phyloP scores from a whole-genome alignment of 2,329 filamentous ascomycete species.

The Fusarium sarcochroum region DNA sequence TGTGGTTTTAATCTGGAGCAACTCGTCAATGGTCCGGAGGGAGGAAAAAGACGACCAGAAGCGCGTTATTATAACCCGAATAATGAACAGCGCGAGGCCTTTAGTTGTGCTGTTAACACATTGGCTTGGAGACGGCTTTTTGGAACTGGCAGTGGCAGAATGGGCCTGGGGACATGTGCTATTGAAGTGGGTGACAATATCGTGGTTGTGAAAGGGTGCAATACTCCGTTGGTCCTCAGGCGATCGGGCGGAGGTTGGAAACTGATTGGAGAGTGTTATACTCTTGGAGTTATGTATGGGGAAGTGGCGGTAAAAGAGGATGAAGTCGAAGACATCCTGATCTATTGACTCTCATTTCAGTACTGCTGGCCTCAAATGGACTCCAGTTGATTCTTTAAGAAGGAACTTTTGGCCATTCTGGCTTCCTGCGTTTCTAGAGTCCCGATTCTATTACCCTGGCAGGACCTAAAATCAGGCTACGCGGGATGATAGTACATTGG shows the following conservation, averaged over 20 bases:
- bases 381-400: too few species aligned
- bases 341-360: neutral
- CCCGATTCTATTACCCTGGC: too few species aligned
- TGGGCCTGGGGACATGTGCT: constrained; percentile 1
- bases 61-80: neutral
- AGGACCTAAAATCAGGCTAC: too few species aligned
- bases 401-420: too few species aligned
- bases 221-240: constrained; percentile 4
- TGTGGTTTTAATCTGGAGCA: constrained; percentile 4
- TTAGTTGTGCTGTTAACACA: constrained; percentile 11
- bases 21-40: too few species aligned
- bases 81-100: neutral
- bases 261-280: constrained; percentile 14
- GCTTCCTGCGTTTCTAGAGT: too few species aligned
- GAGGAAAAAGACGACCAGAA: too few species aligned
- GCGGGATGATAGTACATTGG: too few species aligned
- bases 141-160: neutral
- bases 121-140: neutral
- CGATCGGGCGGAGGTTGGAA: accelerated
- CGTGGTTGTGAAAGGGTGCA: neutral
- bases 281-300: constrained; percentile 20
- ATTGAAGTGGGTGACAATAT: neutral
- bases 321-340: neutral
- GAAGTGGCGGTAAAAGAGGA: neutral
- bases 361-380: too few species aligned